Base-by-base conservation (phyloP, 2,329 filamentous ascomycete species). In the Aspergillus sp. region DNA sequence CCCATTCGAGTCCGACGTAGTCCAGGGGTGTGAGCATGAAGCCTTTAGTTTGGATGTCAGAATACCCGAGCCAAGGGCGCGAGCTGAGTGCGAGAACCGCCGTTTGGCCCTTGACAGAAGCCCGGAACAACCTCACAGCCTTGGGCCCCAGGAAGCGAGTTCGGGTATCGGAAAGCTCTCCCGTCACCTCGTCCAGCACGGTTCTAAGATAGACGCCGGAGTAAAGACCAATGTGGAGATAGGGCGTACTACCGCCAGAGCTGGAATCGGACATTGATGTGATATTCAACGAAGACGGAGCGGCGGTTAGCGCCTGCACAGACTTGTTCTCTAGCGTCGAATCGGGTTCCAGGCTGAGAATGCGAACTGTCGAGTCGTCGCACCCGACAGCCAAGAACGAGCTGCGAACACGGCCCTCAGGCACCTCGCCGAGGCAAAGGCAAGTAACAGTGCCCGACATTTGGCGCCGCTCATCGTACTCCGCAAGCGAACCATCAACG, bases 131-230 rank as follows among this genome's bases (percentile, higher is more conserved):
- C 46, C 85, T 86, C 26, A 93, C 88, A 16, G 85, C 77, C 47
- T 91, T 91, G 0, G 88, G 82, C 0, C 93, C 93, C 6, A 98
- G 69, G 61, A 98, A 98, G 35, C 93, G 86, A 39, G 91, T 91
- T 28, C 91, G 74, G 0, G 89, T 96, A 54, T 98, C 89, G 1
- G 88, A 93, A 22, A 98, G 71, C 55, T 98, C 91, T 37, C 93
- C 93, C 3, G 88, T 96, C 25, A 94, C 76, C 53, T 96, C 93
- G 49, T 98, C 91, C 11, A 99, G 68, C 4, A 95, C 85, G 0
- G 91, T 96, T 27, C 93, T 78, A 15, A 99, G 75, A 55, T 99
- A 98, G 8, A 98, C 86, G 35, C 93, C 91, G 17, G 88, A 96
- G 54, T 91, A 82, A 2, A 99, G 73, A 34, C 91, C 93, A 39